Conservation (phyloP, 139 green algal genomes). For the Eudorina sp. region DNA sequence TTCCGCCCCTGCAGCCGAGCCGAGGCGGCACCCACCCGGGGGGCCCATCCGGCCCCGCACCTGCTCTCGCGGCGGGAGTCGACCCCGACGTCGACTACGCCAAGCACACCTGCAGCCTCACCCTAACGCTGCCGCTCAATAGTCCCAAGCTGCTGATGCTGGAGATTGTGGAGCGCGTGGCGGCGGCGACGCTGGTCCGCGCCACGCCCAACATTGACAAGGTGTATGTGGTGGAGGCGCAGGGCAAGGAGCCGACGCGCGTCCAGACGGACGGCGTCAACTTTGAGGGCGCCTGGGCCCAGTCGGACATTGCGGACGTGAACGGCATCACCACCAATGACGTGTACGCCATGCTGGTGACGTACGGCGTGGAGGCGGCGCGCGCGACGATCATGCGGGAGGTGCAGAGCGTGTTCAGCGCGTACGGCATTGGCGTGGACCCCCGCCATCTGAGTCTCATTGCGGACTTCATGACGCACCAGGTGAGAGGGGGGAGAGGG, state of each 20-base stretch:
- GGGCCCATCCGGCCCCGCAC: too few species aligned
- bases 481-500: slow-evolving; percentile 70
- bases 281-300: slow-evolving; percentile 72
- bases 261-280: slow-evolving; percentile 98
- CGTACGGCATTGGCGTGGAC: slow-evolving; percentile 98
- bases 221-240: slow-evolving; percentile 87
- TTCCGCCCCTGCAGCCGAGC: too few species aligned
- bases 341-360: slow-evolving; percentile 82
- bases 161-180: slow-evolving; percentile 85
- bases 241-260: slow-evolving; percentile 51
- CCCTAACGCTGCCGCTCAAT: slow-evolving; percentile 68
- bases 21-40: too few species aligned
- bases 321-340: slow-evolving; percentile 89
- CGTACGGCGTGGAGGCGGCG: slow-evolving; percentile 96
- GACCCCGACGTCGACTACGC: slow-evolving; percentile 46
- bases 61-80: not conserved
- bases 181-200: slow-evolving; percentile 72
- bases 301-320: slow-evolving; percentile 81
- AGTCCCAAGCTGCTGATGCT: slow-evolving; percentile 91
- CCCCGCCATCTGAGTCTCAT: slow-evolving; percentile 94
- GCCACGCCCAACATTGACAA: slow-evolving; percentile 63
- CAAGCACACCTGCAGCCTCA: slow-evolving; percentile 24
- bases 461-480: slow-evolving; percentile 97
- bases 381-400: slow-evolving; percentile 91
- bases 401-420: slow-evolving; percentile 90